Conservation (phyloP, 441 rosid species). For the Erysimum pusillum region DNA sequence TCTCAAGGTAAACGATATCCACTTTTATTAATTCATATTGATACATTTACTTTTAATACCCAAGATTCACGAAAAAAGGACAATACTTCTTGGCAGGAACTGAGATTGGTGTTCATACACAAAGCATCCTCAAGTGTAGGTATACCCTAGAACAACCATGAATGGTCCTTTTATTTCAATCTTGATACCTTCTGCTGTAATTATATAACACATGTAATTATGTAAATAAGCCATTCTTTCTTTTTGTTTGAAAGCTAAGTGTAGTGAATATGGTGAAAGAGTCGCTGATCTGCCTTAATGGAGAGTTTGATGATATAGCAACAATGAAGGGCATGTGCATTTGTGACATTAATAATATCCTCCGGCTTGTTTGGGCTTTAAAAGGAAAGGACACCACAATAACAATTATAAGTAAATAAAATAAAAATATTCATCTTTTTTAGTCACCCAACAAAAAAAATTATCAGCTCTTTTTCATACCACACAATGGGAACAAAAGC, state of each 20-base stretch:
- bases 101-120: conserved; percentile 12
- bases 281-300: conserved; percentile 3
- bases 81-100: conserved; percentile 25
- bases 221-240: background rate
- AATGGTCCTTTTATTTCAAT: conserved; percentile 12
- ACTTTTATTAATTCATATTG: background rate
- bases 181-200: conserved; percentile 14
- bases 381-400: conserved; percentile 27
- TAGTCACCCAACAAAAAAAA: conserved; percentile 16
- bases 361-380: conserved; percentile 36
- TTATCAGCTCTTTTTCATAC: conserved; percentile 33
- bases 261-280: conserved; percentile 4
- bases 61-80: background rate
- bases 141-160: conserved; percentile 3
- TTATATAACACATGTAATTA: conserved; percentile 13
- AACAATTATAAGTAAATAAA: conserved; percentile 40
- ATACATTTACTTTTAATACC: background rate
- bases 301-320: conserved; percentile 7
- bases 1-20: conserved; percentile 27
- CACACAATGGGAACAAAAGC: conserved; percentile 49
- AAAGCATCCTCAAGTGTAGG: conserved; percentile 12
- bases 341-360: conserved; percentile 27
- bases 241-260: background rate
- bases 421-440: background rate
- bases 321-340: conserved; percentile 26